Evolutionary conservation across 805 yeast genomes (phyloP).

Genomic region (Cyberlindnera galapagoensis): DNA sequence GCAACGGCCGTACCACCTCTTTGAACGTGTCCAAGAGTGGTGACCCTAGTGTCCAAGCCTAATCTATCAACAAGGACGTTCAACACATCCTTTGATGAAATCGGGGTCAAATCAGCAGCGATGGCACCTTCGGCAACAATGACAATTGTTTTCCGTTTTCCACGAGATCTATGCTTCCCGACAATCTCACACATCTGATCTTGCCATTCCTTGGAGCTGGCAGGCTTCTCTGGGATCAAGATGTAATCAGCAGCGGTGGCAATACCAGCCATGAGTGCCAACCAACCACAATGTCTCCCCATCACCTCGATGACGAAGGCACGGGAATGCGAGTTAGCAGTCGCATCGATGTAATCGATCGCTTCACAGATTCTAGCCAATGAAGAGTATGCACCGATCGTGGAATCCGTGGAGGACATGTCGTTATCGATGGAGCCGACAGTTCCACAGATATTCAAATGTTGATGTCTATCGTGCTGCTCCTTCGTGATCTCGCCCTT

Average conservation of each 20-base stretch:
- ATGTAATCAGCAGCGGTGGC: slow-evolving; percentile 77
- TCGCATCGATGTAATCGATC: slow-evolving; percentile 77
- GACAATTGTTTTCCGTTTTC: slow-evolving; percentile 73
- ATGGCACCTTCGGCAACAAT: slow-evolving; percentile 85
- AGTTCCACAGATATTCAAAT: slow-evolving; percentile 64
- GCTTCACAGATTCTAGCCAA: slow-evolving; percentile 67
- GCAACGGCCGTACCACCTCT: slow-evolving; percentile 83
- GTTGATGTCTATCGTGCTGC: slow-evolving; percentile 41
- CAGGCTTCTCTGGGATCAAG: slow-evolving; percentile 76
- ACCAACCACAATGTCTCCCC: slow-evolving; percentile 92
- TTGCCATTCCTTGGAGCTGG: slow-evolving; percentile 56
- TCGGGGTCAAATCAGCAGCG: slow-evolving; percentile 59
- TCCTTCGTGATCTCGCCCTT: slow-evolving; percentile 39
- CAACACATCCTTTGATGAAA: slow-evolving; percentile 59
- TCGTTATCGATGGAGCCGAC: slow-evolving; percentile 85
- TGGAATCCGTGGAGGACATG: slow-evolving; percentile 79
- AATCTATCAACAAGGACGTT: slow-evolving; percentile 55
- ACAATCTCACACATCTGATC: slow-evolving; percentile 60
- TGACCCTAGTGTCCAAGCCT: slow-evolving; percentile 72
- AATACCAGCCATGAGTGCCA: slow-evolving; percentile 75
- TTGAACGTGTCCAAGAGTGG: slow-evolving; percentile 76
- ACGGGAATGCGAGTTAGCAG: slow-evolving; percentile 77
- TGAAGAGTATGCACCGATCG: slow-evolving; percentile 78
- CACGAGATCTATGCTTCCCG: slow-evolving; percentile 57
- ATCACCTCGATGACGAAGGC: slow-evolving; percentile 82